Base-by-base conservation (phyloP, 2,329 filamentous ascomycete species). In the Colletotrichum sp. region DNA sequence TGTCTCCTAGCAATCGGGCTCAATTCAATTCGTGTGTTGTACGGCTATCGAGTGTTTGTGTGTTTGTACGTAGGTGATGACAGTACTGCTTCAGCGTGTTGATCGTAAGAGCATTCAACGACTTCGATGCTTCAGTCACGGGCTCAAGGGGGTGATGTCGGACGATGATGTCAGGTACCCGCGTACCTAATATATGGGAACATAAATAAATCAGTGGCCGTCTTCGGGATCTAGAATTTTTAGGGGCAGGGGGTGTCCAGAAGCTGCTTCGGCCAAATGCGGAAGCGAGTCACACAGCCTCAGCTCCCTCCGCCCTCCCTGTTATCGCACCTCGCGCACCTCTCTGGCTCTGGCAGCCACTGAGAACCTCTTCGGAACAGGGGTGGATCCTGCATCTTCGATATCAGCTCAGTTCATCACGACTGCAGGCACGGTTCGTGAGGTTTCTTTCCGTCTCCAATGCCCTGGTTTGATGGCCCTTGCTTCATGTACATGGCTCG, bases 181-280 rank as follows among this genome's bases (percentile, higher is more conserved):
- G 13, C 14, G 26, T 43, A 63, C 69, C 63, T 48, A 68, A 70
- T 69, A 71, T 71, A 63, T 48, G 56, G 55, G 43, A 73, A 70
- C 61, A 71, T 56, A 64, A 62, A 61, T 26, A 28, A 56, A 56
- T 26, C 12, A 28, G 59, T 34, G 68, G 59, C 62, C 68, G 48
- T 65, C 68, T 59, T 74, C 71, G 71, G 62, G 21, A 65, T 71
- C 62, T 74, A 61, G 65, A 71, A 71, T 66, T 73, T 66, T 71
- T 65, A 55, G 59, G n/a, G 61, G 36, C 28, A 30, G 73, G 48
- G 48, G 69, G 43, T 66, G 59, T 52, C 24, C 36, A 36, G n/a
- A 65, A 7, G 21, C 16, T 38, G n/a, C 36, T 43, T 76, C 74
- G 74, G 74, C 74, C 74, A 76, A 76, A 76, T 70, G 74, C 74